phyloP scores from a whole-genome alignment of 2,329 filamentous ascomycete species.

The Sporothrix dimorphospora region DNA sequence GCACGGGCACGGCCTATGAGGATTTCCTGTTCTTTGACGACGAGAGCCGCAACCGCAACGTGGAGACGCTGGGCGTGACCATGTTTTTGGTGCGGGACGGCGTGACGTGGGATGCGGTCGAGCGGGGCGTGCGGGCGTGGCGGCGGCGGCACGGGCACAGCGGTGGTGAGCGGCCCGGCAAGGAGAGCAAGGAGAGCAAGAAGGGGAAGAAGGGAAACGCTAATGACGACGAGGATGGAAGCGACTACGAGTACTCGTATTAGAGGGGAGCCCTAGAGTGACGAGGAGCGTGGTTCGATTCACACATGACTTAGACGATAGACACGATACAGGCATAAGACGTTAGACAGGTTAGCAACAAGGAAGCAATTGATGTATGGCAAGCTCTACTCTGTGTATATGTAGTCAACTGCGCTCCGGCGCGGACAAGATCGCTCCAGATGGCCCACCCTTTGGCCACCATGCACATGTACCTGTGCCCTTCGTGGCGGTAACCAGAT shows the following conservation, averaged over 20 bases:
- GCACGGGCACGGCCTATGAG: slow-evolving; percentile 70
- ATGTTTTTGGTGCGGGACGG: slow-evolving; percentile 84
- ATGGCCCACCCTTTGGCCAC: neutral
- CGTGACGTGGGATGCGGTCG: slow-evolving; percentile 74
- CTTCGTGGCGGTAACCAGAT: too few relatives aligned
- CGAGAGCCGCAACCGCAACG: slow-evolving; percentile 82
- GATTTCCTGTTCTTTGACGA: slow-evolving; percentile 98
- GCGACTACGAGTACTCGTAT: slow-evolving; percentile 8
- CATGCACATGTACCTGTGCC: neutral
- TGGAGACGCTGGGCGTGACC: slow-evolving; percentile 75
- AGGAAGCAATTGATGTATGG: neutral
- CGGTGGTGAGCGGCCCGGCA: slow-evolving; percentile 51
- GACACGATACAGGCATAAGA: neutral
- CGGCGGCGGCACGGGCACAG: slow-evolving; percentile 51
- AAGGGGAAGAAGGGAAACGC: neutral
- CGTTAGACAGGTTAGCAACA: neutral
- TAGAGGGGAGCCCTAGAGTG: too few relatives aligned
- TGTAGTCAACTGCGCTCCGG: neutral
- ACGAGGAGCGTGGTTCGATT: too few relatives aligned
- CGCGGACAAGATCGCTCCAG: neutral
- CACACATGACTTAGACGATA: neutral
- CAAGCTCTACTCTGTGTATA: neutral
- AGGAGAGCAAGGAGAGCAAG: neutral
- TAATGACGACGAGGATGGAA: neutral
- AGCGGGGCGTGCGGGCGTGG: slow-evolving; percentile 80